A percentile compares a stretch with the other conserved stretches of the same genome.
phyloP scores from a whole-genome alignment of 768 basidiomycete species.

The Trametopsis cervina region DNA sequence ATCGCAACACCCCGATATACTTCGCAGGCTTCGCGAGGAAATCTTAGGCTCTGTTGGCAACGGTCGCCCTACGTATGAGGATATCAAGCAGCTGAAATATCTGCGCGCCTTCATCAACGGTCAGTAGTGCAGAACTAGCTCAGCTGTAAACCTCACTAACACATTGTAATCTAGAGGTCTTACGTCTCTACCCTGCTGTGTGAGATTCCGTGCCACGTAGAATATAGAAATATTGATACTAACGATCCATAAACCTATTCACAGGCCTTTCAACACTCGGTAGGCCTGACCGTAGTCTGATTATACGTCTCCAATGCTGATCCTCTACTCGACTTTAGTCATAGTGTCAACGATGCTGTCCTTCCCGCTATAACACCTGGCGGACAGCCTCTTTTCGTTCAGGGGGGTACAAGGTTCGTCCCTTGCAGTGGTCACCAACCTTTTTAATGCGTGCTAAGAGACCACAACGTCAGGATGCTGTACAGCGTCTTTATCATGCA shows the following conservation, averaged over 20 bases:
- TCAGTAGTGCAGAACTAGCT: slow-evolving; percentile 17
- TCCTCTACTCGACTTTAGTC: slow-evolving; percentile 17
- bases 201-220: slow-evolving; percentile 8
- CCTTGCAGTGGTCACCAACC: neutral
- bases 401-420: slow-evolving; percentile 27
- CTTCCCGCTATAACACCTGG: slow-evolving; percentile 26
- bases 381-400: slow-evolving; percentile 33
- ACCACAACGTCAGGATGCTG: slow-evolving; percentile 30
- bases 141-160: neutral
- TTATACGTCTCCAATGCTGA: neutral
- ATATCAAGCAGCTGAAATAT: slow-evolving; percentile 52
- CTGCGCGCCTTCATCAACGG: slow-evolving; percentile 51
- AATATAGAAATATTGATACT: too few species aligned
- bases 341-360: slow-evolving; percentile 22
- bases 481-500: slow-evolving; percentile 56
- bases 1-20: slow-evolving; percentile 41
- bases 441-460: too few species aligned
- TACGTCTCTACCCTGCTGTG: slow-evolving; percentile 46
- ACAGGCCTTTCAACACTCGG: slow-evolving; percentile 26
- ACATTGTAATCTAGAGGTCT: slow-evolving; percentile 32
- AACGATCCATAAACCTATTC: neutral
- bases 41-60: slow-evolving; percentile 39
- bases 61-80: slow-evolving; percentile 44
- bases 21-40: slow-evolving; percentile 41
- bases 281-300: slow-evolving; percentile 19